Evolutionary conservation across 2,329 filamentous ascomycete species (phyloP).

Genomic region (Pseudogymnoascus sp.): DNA sequence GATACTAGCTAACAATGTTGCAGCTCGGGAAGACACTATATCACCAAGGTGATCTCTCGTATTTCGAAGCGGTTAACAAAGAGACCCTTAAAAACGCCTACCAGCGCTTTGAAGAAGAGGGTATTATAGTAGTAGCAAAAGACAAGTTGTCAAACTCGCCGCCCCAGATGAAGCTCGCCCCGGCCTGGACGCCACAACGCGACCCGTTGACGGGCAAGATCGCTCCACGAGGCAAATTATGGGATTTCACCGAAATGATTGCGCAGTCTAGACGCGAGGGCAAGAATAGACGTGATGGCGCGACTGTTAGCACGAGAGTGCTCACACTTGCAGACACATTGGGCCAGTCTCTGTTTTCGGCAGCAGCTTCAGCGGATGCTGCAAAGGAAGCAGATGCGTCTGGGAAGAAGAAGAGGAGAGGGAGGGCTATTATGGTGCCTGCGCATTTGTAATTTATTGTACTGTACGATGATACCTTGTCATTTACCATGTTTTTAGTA

Average conservation of each 20-base stretch:
- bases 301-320: slow-evolving; percentile 76
- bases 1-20: slow-evolving; percentile 19
- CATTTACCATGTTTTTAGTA: not conserved
- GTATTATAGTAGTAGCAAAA: slow-evolving; percentile 70
- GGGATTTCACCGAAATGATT: slow-evolving; percentile 88
- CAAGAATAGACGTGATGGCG: slow-evolving; percentile 91
- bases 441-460: slow-evolving; percentile 37
- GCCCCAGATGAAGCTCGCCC: slow-evolving; percentile 57
- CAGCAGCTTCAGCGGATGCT: slow-evolving; percentile 33
- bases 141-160: slow-evolving; percentile 54
- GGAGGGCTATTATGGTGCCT: slow-evolving; percentile 37
- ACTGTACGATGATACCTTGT: not conserved
- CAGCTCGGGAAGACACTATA: slow-evolving; percentile 92
- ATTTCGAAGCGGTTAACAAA: slow-evolving; percentile 98
- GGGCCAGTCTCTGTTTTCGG: slow-evolving; percentile 60
- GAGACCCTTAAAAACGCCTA: slow-evolving; percentile 94
- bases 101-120: slow-evolving; percentile 78
- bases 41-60: slow-evolving; percentile 91
- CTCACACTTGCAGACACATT: slow-evolving; percentile 66
- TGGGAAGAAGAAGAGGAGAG: slow-evolving; percentile 38
- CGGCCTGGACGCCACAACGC: slow-evolving; percentile 65
- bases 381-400: slow-evolving; percentile 44
- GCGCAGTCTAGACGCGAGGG: slow-evolving; percentile 76
- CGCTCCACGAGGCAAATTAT: slow-evolving; percentile 64
- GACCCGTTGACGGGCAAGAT: slow-evolving; percentile 53